Conservation (phyloP, 2,329 filamentous ascomycete genomes). For the Fusarium palustre region DNA sequence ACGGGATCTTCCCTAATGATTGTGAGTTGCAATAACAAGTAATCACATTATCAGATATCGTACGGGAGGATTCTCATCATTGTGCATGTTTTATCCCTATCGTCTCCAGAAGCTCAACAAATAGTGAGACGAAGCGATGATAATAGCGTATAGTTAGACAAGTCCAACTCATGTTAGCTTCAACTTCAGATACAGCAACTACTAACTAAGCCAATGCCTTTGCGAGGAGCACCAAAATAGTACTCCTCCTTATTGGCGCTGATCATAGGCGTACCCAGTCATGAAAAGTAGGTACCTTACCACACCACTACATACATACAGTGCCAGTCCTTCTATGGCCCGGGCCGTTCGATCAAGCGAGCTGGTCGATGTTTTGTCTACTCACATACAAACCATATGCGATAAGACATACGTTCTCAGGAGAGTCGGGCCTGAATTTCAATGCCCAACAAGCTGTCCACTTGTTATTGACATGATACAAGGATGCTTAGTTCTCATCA, state of each 20-base stretch:
- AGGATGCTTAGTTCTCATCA: background rate
- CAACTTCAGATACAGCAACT: background rate
- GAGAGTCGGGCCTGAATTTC: background rate
- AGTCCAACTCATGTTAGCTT: slow-evolving; percentile 23
- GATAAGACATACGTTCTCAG: background rate
- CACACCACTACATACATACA: too few species aligned
- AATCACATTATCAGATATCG: background rate
- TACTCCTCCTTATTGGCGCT: slow-evolving; percentile 16
- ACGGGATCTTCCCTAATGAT: background rate
- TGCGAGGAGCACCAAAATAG: background rate
- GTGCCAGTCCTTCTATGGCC: slow-evolving; percentile 20
- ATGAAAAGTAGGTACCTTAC: slow-evolving; percentile 2
- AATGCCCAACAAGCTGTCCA: background rate
- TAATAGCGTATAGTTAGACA: background rate
- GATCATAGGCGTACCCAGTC: slow-evolving; percentile 15
- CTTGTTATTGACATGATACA: background rate
- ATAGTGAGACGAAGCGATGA: background rate
- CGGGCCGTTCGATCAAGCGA: slow-evolving; percentile 22
- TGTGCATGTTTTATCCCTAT: background rate
- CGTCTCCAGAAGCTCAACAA: background rate
- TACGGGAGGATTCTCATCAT: background rate
- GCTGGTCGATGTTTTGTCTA: background rate
- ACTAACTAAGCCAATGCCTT: background rate
- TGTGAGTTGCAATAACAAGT: slow-evolving; percentile 1
- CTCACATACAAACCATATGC: background rate